Percentiles rank a stretch among this genome's conserved stretches.
Conservation (phyloP, 169 alveolate genomes). For the Plasmodium adleri region DNA sequence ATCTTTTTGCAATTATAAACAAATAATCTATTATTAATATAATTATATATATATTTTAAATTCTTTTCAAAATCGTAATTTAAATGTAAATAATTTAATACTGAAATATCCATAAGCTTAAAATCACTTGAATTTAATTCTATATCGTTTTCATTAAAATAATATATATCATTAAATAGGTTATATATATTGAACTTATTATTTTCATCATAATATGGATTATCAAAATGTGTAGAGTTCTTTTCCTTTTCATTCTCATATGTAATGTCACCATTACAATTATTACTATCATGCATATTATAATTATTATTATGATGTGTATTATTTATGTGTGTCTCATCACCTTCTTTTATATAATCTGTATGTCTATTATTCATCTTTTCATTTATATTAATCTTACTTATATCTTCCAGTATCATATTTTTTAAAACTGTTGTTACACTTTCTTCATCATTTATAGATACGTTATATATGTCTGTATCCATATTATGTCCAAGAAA, state of each 20-base stretch:
- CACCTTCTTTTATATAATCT: neutral
- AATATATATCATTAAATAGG: neutral
- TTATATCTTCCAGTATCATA: conserved; percentile 13
- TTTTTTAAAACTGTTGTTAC: conserved; percentile 7
- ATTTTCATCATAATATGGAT: too few relatives aligned
- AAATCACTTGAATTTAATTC: neutral
- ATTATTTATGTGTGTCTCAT: neutral
- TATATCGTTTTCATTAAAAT: neutral
- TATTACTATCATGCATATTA: neutral
- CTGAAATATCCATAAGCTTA: conserved; percentile 47
- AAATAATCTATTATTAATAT: conserved; percentile 57
- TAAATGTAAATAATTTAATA: conserved; percentile 61
- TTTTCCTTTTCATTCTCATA: neutral
- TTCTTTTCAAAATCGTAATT: conserved; percentile 64
- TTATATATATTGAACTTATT: neutral
- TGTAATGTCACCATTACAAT: neutral
- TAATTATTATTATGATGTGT: neutral
- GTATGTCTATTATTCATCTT: neutral
- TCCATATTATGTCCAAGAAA: conserved; percentile 52
- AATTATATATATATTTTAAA: conserved; percentile 39
- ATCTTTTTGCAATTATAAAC: conserved; percentile 41
- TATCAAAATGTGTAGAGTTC: neutral
- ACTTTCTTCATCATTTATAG: conserved; percentile 18
- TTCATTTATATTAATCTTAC: conserved; percentile 2
- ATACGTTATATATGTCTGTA: conserved; percentile 49